Base-by-base conservation (phyloP, 2,329 filamentous ascomycete species). In the Teratosphaeria nubilosa region DNA sequence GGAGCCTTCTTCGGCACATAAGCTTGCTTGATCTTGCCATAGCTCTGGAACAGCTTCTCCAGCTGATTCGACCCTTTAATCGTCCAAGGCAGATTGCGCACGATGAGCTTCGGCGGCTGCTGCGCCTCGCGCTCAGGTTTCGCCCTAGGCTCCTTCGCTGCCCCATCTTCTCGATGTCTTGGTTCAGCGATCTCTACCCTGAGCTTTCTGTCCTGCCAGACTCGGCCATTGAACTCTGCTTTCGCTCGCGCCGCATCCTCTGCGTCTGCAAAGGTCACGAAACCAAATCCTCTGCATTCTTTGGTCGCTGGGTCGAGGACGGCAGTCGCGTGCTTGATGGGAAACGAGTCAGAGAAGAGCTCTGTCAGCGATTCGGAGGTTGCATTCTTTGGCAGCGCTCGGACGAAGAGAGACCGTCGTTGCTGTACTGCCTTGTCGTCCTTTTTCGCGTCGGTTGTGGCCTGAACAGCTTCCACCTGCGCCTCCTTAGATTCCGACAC, bases 71-170 rank as follows among this genome's bases (percentile, higher is more conserved):
- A 81, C 9, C 84, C 87, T 75, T 95, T 96, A 70, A 99, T 87
- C 65, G 87, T 96, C 94, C 94, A 99, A 0, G 94, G 92, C 69
- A 99, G 72, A 72, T 99, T 99, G 69, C 94, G 85, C 54, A 99
- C 84, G 71, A 99, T 90, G n/a, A 88, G 80, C 69, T 84, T 94
- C 1, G 91, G 89, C 64, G 90, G 88, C 57, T 85, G 85, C 56
- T 83, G 83, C 56, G 81, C 80, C 41, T 82, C 79, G 25, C 34
- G 30, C 48, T 81, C 81, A 65, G 84, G 76, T 62, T 86, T 86
- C 83, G 56, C 84, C 80, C 58, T 70, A 16, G 60, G 59, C 6
- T 67, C 61, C 62, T 73, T 75, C 62, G 64, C 60, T 41, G 55
- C 54, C 14, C 52, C 68, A 58, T 67, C 63, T 60, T 85, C 82